Conservation (phyloP, 2,329 filamentous ascomycete genomes). For the Monosporascus sp. region DNA sequence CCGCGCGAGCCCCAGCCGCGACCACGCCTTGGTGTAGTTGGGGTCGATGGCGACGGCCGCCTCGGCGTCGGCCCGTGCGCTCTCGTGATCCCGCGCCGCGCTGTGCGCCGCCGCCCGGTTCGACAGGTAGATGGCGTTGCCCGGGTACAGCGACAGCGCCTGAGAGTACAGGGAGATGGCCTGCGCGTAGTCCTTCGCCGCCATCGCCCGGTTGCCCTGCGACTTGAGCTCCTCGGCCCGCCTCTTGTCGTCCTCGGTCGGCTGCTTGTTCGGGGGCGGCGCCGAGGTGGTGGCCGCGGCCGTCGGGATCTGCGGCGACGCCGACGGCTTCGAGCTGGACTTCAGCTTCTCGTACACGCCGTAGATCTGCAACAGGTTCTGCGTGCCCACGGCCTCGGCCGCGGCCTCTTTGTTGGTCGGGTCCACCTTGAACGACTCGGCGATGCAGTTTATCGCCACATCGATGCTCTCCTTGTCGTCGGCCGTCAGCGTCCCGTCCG, state of each 20-base stretch:
- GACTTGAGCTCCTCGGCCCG: slow-evolving; percentile 86
- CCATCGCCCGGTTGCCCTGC: slow-evolving; percentile 91
- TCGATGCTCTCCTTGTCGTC: slow-evolving; percentile 94
- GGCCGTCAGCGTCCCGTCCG: slow-evolving; percentile 79
- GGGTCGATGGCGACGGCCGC: slow-evolving; percentile 83
- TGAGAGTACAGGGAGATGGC: slow-evolving; percentile 87
- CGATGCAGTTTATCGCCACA: slow-evolving; percentile 89
- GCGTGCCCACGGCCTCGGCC: slow-evolving; percentile 71
- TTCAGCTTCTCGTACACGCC: slow-evolving; percentile 94
- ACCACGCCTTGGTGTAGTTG: slow-evolving; percentile 96
- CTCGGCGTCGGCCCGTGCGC: slow-evolving; percentile 83
- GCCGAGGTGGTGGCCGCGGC: slow-evolving; percentile 35
- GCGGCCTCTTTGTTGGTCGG: slow-evolving; percentile 68
- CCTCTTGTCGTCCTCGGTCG: slow-evolving; percentile 58
- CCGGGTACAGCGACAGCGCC: slow-evolving; percentile 73
- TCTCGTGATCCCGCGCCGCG: slow-evolving; percentile 75
- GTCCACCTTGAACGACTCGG: slow-evolving; percentile 93
- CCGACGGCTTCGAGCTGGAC: slow-evolving; percentile 37
- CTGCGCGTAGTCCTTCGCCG: slow-evolving; percentile 76
- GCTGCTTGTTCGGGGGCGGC: slow-evolving; percentile 27
- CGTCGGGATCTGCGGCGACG: slow-evolving; percentile 34
- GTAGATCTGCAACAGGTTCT: slow-evolving; percentile 89
- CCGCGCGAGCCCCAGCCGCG: slow-evolving; percentile 79
- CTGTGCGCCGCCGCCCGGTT: slow-evolving; percentile 95
- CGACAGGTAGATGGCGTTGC: slow-evolving; percentile 93